phyloP scores from a whole-genome alignment of 805 yeast species.

The Zygosaccharomyces rouxii region DNA sequence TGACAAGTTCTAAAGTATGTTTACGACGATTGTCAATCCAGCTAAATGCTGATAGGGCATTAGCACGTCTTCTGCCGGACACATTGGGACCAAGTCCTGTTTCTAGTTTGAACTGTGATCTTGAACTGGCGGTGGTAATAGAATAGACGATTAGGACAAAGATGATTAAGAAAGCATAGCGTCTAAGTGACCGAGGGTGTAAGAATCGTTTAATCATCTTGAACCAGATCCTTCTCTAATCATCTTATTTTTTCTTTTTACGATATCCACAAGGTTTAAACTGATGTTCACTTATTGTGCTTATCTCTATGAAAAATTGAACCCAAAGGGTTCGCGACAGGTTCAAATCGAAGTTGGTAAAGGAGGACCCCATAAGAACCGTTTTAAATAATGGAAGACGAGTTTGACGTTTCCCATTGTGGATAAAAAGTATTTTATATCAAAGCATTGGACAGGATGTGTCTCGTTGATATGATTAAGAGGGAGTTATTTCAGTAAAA shows the following conservation, averaged over 20 bases:
- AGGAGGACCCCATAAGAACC: background rate
- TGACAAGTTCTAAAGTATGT: background rate
- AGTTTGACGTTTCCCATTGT: background rate
- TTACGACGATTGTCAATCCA: conserved; percentile 11
- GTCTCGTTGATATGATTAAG: no score
- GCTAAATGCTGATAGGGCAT: conserved; percentile 6
- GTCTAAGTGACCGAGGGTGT: background rate
- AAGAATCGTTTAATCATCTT: background rate
- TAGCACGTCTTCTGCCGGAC: conserved; percentile 7
- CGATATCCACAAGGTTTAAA: background rate
- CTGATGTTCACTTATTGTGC: background rate
- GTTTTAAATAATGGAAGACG: background rate
- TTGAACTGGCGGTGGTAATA: background rate
- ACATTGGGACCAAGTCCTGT: conserved; percentile 1
- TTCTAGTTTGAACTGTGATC: background rate
- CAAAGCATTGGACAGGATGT: no score
- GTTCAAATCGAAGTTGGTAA: background rate
- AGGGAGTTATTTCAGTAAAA: no score
- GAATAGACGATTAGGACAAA: background rate
- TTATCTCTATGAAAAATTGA: background rate
- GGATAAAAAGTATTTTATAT: no score
- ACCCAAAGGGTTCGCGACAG: background rate
- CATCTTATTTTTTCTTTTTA: background rate
- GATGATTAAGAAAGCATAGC: background rate
- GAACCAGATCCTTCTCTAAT: background rate